Evolutionary conservation across 805 yeast species (phyloP), one percentile per base, ranked within the genome.

Genomic region (Candida nemodendra): DNA sequence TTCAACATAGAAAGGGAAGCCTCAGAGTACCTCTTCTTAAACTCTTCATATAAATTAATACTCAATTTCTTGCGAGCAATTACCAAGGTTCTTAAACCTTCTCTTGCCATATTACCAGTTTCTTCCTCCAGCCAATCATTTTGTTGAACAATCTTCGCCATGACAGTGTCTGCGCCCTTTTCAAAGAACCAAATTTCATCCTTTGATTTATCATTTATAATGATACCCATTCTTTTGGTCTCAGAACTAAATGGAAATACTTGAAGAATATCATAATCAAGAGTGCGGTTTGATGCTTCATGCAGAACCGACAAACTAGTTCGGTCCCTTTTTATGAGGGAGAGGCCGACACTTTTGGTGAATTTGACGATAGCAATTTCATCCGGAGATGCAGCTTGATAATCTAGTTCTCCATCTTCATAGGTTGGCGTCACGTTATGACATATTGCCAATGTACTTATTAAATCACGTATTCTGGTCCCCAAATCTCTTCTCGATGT

Each of bases 51-150:
- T 1, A 69, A 47, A 35, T 74, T 70, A 9, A 56, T 52, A 5
- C 73, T 67, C 30, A 93, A 62, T 53, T 74, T 79, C 63, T 87
- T 89, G 41, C 95, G 74, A n/a, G 90, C 98, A 48, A 93, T 79
- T 2, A 93, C 99, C 50, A 93, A 72, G 0, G 99, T 93, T 56
- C 99, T 78, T 46, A 93, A 71, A 13, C 99, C 99, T 65, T 93
- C 99, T 45, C 99, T 79, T 1, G 99, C 98, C 97, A 93, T 89
- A 54, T 93, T 93, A 14, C 89, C 82, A 0, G 96, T 88, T 62
- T 93, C 99, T 65, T 93, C 99, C 42, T 95, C 99, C 18, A 93
- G 66, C 99, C 99, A 93, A 58, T 91, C 98, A 57, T 82, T 89
- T 27, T 74, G 74, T 50, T 79, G 83, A 9, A 93, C 98, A 44